Evolutionary conservation across 176 grass and related monocot species (phyloP).

Genomic region (Alopecurus myosuroides): DNA sequence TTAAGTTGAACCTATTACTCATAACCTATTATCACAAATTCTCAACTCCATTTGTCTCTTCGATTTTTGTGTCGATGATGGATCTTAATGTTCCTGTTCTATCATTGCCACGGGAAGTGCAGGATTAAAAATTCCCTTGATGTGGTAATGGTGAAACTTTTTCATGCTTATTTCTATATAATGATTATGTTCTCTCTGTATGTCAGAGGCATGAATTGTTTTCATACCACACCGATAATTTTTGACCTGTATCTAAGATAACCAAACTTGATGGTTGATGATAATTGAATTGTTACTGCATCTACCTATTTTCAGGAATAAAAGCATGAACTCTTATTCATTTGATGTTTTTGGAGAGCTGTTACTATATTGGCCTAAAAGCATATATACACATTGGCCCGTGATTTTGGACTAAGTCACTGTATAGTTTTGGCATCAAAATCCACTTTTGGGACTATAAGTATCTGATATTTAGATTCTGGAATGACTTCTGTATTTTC

Average conservation of each 20-base stretch:
- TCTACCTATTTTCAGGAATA: conserved; percentile 12
- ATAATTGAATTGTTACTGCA: conserved; percentile 94
- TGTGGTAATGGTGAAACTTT: conserved; percentile 66
- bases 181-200: conserved; percentile 33
- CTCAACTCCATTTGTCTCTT: no score
- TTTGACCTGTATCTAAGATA: conserved; percentile 91
- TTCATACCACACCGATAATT: conserved; percentile 83
- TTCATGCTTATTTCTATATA: conserved; percentile 24
- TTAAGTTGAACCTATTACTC: no score
- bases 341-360: background rate
- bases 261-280: conserved; percentile 84
- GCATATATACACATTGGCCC: conserved; percentile 43
- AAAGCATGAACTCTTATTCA: conserved; percentile 5
- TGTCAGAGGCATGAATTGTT: conserved; percentile 86
- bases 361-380: conserved; percentile 21
- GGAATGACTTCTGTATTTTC: conserved; percentile 3
- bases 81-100: no score
- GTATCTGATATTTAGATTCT: conserved; percentile 18
- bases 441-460: conserved; percentile 88
- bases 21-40: no score
- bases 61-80: no score
- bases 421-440: conserved; percentile 86
- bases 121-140: conserved; percentile 66
- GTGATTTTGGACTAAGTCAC: conserved; percentile 95
- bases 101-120: no score